Base-by-base conservation (phyloP, 805 yeast species). In the Cyberlindnera sargentensis region DNA sequence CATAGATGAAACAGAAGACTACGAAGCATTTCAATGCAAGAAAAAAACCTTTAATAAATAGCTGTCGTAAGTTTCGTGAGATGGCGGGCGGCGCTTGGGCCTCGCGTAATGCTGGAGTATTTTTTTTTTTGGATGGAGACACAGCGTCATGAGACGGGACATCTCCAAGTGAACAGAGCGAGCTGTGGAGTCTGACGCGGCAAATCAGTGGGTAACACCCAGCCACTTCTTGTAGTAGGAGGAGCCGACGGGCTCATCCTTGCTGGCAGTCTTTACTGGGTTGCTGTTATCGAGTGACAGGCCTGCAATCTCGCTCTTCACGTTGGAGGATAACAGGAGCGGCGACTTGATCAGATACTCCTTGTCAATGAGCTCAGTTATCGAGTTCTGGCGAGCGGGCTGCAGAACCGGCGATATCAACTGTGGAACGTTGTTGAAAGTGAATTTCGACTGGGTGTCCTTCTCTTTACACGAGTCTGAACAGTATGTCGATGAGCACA, bases 401-500 rank as follows among this genome's bases (percentile, higher is more conserved):
- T 58, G 56, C n/a, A 58, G 43, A 27, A 53, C 56, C 5, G 62
- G 62, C 4, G 62, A 56, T 40, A 58, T 56, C 34, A 58, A 40
- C 40, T 58, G 61, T 27, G 62, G 62, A 26, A 43, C 57, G 36
- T 55, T 55, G 45, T 47, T 46, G 44, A 58, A 53, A 24, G 52
- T 48, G 45, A 48, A 56, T 29, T 53, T 56, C 8, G 58, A 49
- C 30, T 49, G 51, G 15, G 47, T 48, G 41, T 67, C 71, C 30
- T 48, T 42, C 27, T 47, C 46, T 44, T 66, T 63, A 56, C 78
- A 72, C 38, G 54, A 54, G 34, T 69, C 72, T 6, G 76, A 71
- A 62, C 78, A 73, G 63, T 72, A 73, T 43, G 69, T 69, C 9
- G 68, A 52, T 8, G 68, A 52, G 56, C 76, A 73, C 48, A 68